Evolutionary conservation across 208 protist species (phyloP), one percentile per base, ranked within the genome.

Genomic region (Angomonas deanei): DNA sequence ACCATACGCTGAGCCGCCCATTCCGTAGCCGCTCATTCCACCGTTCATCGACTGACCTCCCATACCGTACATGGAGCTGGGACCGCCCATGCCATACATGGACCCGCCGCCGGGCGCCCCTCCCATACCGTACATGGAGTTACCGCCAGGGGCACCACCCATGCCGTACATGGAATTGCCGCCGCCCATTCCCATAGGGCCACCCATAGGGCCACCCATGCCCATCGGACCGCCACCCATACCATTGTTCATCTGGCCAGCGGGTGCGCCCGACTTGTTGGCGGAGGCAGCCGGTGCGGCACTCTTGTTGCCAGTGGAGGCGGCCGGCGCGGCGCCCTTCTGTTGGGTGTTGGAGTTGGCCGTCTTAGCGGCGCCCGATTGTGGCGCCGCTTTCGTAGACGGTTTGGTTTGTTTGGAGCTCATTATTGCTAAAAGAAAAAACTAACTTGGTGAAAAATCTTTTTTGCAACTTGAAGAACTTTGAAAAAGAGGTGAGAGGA

Each of bases 61-160:
- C 27, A 34, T 55, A 33, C 70, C 70, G 11, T 54, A 64, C 68
- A 74, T 71, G 17, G 66, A 65, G 38, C 50, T 49, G 58, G 30
- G 38, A 47, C 60, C 58, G 17, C 55, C 52, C 31, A 67, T 68
- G 36, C 70, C 71, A 53, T 78, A 78, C 21, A 76, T 63, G 47
- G 60, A 73, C n/a, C n/a, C n/a, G 26, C 61, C 60, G 23, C 46
- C 36, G 21, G 28, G 15, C n/a, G 5, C 46, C 62, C 62, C 67
- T 6, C 64, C 60, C 72, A 66, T 74, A 38, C 77, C 77, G 48
- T 82, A 82, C 71, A 83, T 82, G 63, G 47, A 64, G 17, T 23
- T 50, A n/a, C 8, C 15, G 42, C 19, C 42, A n/a, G 42, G 42
- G 8, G 32, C 32, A 17, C 47, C 59, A 19, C 47, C 52, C 61